Base-by-base conservation (phyloP, 371 early-diverging fungal species). In the Mortierella sp. region DNA sequence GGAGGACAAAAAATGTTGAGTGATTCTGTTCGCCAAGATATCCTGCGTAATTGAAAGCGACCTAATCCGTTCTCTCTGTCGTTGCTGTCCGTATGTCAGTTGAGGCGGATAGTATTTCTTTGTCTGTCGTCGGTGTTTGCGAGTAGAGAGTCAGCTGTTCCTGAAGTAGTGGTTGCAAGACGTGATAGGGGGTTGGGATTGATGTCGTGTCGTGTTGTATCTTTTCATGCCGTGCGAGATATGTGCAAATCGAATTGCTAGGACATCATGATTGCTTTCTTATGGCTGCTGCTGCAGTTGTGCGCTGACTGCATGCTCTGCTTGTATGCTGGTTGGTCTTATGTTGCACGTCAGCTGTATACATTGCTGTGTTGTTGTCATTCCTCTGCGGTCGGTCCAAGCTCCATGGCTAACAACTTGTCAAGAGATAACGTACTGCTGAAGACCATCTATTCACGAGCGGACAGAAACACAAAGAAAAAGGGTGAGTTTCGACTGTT, bases 381-480 rank as follows among this genome's bases (percentile, higher is more conserved):
- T 14, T 59, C 53, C 53, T 53, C 24, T 53, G 53, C 0, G 6
- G 53, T 53, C 0, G 6, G 53, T 53, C 24, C 53, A 53, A 24
- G 3, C 13, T 57, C 24, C 71, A 46, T 46, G 31, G 24, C 55
- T n/a, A n/a, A n/a, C n/a, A n/a, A n/a, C n/a, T n/a, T n/a, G n/a
- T n/a, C n/a, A 28, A 24, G 14, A 11, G 16, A 48, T 51, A 34
- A 86, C 88, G 81, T 88, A 90, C 89, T 90, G 87, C 91, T 91
- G 72, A 94, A 89, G 24, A 93, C 87, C 87, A 93, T 94, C 77
- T 80, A 74, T 77, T 13, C 28, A 31, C 4, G 28, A 57, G 57
- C 19, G 21, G 13, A 24, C 19, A 61, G 31, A 34, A 74, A 40
- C 8, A 6, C 0, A n/a, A 40, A 31, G n/a, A 67, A 8, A 67